Percentiles rank a stretch among this genome's conserved stretches.
Evolutionary conservation across 2,329 filamentous ascomycete species (phyloP).

Genomic region (Fusarium sp.): DNA sequence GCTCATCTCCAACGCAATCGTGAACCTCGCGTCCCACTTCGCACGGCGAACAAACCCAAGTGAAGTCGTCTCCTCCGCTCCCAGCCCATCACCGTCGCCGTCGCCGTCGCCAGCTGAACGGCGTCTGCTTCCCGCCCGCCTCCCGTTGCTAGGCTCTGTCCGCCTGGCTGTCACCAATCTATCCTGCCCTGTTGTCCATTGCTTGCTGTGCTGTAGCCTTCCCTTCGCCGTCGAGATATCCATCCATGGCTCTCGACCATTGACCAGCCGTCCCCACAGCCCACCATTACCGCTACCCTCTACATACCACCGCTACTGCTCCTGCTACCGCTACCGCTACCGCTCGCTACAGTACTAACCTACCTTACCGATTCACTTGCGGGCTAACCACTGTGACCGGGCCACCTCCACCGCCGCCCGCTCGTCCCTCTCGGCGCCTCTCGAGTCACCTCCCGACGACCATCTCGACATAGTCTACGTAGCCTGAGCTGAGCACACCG

Average conservation of each 20-base stretch:
- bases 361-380: conserved; percentile 44
- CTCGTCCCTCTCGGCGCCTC: conserved; percentile 45
- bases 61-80: conserved; percentile 11
- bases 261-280: conserved; percentile 44
- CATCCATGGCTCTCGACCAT: conserved; percentile 40
- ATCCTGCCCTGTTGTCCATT: neutral
- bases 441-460: conserved; percentile 42
- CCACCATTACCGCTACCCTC: conserved; percentile 34
- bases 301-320: no score
- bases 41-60: conserved; percentile 25
- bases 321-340: no score
- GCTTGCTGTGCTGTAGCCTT: neutral
- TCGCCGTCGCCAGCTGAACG: neutral
- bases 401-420: conserved; percentile 47
- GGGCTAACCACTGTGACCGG: conserved; percentile 37
- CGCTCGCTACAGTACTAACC: no score
- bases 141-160: neutral
- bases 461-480: conserved; percentile 36
- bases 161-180: neutral
- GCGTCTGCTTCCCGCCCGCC: neutral
- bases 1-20: conserved; percentile 26
- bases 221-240: conserved; percentile 13
- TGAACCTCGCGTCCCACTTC: conserved; percentile 35
- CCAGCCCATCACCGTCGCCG: conserved; percentile 6
- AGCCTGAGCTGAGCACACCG: conserved; percentile 38